phyloP scores from a whole-genome alignment of 2,329 filamentous ascomycete species.

The Fusarium graminum region DNA sequence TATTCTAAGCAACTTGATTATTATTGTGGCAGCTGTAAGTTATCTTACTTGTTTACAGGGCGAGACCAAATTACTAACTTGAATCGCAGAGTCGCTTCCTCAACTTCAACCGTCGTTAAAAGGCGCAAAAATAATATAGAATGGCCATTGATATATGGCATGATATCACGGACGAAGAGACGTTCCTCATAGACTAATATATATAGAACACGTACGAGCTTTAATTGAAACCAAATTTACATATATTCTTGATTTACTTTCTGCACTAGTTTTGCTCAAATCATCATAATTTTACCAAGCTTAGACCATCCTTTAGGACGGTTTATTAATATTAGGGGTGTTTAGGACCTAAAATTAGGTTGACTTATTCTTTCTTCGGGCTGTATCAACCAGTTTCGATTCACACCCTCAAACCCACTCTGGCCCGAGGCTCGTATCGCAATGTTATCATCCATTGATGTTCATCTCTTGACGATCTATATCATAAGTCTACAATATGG shows the following conservation, averaged over 20 bases:
- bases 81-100: conserved; percentile 60
- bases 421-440: too few relatives aligned
- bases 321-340: too few relatives aligned
- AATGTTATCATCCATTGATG: too few relatives aligned
- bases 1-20: conserved; percentile 80
- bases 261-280: background rate
- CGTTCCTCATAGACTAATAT: background rate
- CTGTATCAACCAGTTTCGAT: too few relatives aligned
- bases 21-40: conserved; percentile 67
- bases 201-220: background rate
- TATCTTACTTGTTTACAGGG: fast-evolving
- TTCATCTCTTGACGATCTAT: too few relatives aligned
- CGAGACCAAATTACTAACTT: conserved; percentile 20
- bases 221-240: background rate
- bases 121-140: conserved; percentile 6
- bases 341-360: too few relatives aligned
- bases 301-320: too few relatives aligned
- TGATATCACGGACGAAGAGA: conserved; percentile 6
- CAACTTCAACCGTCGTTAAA: conserved; percentile 66
- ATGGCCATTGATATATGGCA: background rate
- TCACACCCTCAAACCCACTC: too few relatives aligned
- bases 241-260: background rate
- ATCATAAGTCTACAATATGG: too few relatives aligned
- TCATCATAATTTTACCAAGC: too few relatives aligned
- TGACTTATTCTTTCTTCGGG: too few relatives aligned